Percentiles rank a stretch among this genome's conserved stretches.
phyloP scores from a whole-genome alignment of 2,329 filamentous ascomycete species.

The Nigrospora oryzae region DNA sequence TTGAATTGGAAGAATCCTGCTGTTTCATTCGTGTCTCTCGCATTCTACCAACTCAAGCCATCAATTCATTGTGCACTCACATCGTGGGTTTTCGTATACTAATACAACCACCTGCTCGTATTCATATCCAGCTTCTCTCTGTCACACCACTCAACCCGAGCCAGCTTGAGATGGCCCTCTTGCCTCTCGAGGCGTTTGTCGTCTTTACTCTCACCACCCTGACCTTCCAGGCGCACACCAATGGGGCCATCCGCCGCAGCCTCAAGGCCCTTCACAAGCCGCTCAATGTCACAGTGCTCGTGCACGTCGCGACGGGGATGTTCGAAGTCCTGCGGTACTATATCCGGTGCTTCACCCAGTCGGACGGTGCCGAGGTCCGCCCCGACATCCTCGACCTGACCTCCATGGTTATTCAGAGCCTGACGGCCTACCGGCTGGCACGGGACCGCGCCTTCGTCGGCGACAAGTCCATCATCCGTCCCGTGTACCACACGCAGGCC shows the following conservation, averaged over 20 bases:
- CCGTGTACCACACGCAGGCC: constrained; percentile 4
- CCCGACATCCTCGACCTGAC: constrained; percentile 1
- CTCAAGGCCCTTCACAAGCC: neutral
- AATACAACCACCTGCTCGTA: too few species aligned
- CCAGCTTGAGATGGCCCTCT: neutral
- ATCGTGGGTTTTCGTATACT: too few species aligned
- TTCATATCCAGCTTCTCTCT: too few species aligned
- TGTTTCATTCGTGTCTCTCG: too few species aligned
- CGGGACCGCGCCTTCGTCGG: constrained; percentile 4
- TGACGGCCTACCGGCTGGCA: constrained; percentile 1
- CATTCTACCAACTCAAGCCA: too few species aligned
- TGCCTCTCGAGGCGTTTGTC: constrained; percentile 3
- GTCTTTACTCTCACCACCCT: neutral
- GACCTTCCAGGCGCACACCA: constrained; percentile 1
- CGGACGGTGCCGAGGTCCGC: neutral
- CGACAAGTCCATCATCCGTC: constrained; percentile 3
- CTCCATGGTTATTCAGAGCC: neutral
- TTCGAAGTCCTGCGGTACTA: constrained; percentile 4
- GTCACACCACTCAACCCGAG: too few species aligned
- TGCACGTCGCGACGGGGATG: neutral
- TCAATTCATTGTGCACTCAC: too few species aligned
- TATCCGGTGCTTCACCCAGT: neutral
- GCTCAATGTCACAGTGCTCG: neutral
- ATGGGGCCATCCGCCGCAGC: neutral
- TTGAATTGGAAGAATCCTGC: too few species aligned